Evolutionary conservation across 192 early-diverging fungal species (phyloP), one percentile per base, ranked within the genome.

Genomic region (Phycomyces blakesleeanus): DNA sequence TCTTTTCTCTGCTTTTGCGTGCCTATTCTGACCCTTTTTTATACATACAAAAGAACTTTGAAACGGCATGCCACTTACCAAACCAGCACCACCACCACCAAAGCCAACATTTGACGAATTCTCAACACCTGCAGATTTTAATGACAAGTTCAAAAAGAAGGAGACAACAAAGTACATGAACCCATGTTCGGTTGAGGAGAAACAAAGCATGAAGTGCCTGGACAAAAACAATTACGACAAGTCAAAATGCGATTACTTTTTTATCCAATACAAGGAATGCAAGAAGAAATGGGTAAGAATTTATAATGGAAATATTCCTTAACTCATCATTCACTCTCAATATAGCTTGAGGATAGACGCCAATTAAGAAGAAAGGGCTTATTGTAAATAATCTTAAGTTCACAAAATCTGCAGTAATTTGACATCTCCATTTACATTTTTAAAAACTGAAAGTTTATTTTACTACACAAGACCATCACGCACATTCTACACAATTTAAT

Each of bases 271-370:
- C 47, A 65, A 71, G 49, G 81, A 83, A 56, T 83, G 81, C 59
- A 83, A 83, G 57, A 78, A 79, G 68, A 75, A 81, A 68, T 83
- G 81, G 81, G 81, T 80, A 78, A 64, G 63, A 18, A 1, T 15
- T 3, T 49, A 11, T 11, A 38, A 18, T n/a, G n/a, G n/a, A n/a
- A n/a, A n/a, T n/a, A 14, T 47, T 11, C 11, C 44, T 24, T 34
- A 6, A 55, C 20, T 22, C 25, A 55, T 34, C 22, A n/a, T n/a
- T n/a, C 20, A 34, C 53, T 15, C 11, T 18, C 44, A 47, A 6
- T 47, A 4, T 59, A 71, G 68, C 49, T 52, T 18, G 62, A 71
- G 25, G 47, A 64, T 2, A 52, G 68, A 20, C 68, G 68, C n/a
- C 44, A 41, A 8, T 39, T 64, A 29, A 61, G 68, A 39, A 49